Evolutionary conservation across 1,139 yeast genomes (phyloP).

Genomic region (Suhomyces maxii): DNA sequence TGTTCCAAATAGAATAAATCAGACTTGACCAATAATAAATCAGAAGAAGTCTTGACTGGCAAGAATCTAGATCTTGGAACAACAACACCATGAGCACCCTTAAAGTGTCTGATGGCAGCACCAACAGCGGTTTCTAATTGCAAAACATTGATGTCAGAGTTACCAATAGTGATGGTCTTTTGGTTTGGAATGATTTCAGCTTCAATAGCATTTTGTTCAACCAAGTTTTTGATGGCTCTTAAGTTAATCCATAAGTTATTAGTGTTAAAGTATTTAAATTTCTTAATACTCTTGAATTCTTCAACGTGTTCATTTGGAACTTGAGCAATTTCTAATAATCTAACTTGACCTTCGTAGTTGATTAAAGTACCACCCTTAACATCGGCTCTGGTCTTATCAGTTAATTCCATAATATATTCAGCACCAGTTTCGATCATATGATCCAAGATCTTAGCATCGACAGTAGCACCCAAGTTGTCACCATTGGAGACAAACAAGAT

Average conservation of each 20-base stretch:
- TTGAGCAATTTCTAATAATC: slow-evolving; percentile 96
- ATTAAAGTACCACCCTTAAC: slow-evolving; percentile 99
- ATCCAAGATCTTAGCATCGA: slow-evolving; percentile 83
- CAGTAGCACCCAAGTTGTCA: slow-evolving; percentile 98
- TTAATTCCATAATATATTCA: slow-evolving; percentile 96
- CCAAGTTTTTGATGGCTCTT: slow-evolving; percentile 88
- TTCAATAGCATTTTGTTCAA: slow-evolving; percentile 79
- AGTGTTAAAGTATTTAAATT: slow-evolving; percentile 96
- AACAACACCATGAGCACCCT: slow-evolving; percentile 95
- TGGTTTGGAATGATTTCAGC: slow-evolving; percentile 95
- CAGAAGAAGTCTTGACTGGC: slow-evolving; percentile 97
- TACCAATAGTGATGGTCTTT: slow-evolving; percentile 78
- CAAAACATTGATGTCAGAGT: slow-evolving; percentile 76
- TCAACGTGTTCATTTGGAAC: slow-evolving; percentile 98
- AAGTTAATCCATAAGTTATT: slow-evolving; percentile 97
- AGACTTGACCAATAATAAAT: slow-evolving; percentile 90
- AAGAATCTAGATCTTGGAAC: slow-evolving; percentile 97
- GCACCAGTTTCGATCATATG: slow-evolving; percentile 92
- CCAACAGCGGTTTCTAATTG: slow-evolving; percentile 99
- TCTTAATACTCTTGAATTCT: slow-evolving; percentile 96
- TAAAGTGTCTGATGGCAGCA: slow-evolving; percentile 96
- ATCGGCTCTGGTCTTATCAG: slow-evolving; percentile 98
- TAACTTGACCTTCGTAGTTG: slow-evolving; percentile 91
- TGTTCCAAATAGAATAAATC: slow-evolving; percentile 89
- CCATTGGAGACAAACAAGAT: slow-evolving; percentile 94